Conservation (phyloP, 2,329 filamentous ascomycete genomes). For the Calonectria pseudoreteaudii region DNA sequence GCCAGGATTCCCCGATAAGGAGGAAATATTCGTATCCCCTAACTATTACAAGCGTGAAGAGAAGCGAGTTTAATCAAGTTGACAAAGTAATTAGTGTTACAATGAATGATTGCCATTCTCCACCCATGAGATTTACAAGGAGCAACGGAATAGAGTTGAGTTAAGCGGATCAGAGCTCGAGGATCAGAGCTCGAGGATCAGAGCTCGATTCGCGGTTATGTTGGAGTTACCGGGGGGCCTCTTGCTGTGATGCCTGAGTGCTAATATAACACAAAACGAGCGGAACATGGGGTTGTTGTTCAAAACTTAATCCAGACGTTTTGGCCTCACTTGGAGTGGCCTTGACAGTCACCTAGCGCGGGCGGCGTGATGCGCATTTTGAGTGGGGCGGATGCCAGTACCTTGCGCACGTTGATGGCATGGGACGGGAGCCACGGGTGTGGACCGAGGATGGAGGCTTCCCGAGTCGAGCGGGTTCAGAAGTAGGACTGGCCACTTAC, state of each 20-base stretch:
- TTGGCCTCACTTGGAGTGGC: background rate
- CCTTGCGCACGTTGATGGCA: too few relatives aligned
- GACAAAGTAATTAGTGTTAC: background rate
- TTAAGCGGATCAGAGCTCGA: background rate
- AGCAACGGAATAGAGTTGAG: background rate
- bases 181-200: too few relatives aligned
- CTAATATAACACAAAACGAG: background rate
- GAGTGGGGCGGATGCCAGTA: too few relatives aligned
- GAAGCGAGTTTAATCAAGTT: too few relatives aligned
- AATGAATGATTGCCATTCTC: background rate
- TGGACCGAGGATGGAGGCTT: too few relatives aligned
- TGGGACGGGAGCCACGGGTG: too few relatives aligned
- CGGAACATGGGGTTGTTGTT: background rate
- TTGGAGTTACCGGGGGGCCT: background rate
- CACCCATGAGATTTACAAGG: background rate
- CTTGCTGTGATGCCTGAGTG: background rate
- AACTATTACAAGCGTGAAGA: background rate
- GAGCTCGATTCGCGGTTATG: background rate
- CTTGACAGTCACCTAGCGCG: background rate
- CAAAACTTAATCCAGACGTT: background rate
- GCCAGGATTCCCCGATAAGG: too few relatives aligned
- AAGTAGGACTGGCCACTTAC: too few relatives aligned
- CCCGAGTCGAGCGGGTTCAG: too few relatives aligned
- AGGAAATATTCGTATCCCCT: too few relatives aligned
- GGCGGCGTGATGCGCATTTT: background rate